Base-by-base conservation (phyloP, 2,329 filamentous ascomycete species). In the Calonectria crousiana region DNA sequence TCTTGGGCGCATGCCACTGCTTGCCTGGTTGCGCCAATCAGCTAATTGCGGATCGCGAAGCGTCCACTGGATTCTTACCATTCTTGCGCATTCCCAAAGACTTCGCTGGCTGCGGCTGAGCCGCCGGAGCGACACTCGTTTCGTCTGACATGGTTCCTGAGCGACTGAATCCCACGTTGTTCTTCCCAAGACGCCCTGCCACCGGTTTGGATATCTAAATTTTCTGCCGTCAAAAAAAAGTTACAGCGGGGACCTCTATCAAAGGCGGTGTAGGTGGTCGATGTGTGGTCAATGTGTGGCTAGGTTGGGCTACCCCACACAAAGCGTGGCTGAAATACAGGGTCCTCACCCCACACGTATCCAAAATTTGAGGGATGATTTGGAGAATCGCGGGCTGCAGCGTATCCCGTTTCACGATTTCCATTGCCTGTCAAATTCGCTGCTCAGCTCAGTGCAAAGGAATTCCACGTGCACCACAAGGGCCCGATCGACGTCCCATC, bases 1-100 rank as follows among this genome's bases (percentile, higher is more conserved):
- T 94, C 84, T 95, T 96, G 34, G 91, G 89, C 68, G 90, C 88
- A 84, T 97, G 95, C 97, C 97, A 99, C 88, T 98, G 95, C 88
- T 98, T 98, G 83, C 97, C 97, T 98, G 82, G 26, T 11, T 14
- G 6, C 23, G 28, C 26, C 26, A 69, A 65, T 80, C 62, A 80
- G 75, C 72, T 53, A 53, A 23, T 20, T 30, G 36, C 68, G 38
- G 26, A 8, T 41, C 41, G 23, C 23, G 38, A 64, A 38, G 52
- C 36, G 14, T 23, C 28, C 18, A 18, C 10, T 32, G 9, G 32
- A 49, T 52, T 30, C 6, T 41, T 88, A 96, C 95, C 95, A 88
- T 98, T 98, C 85, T 93, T 94, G 80, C 95, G 94, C 90, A 97
- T 93, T 76, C 93, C 95, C 84, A 86, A 87, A 71, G 82, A 81